These are phyloP conservation scores for Psilocybe mexicana DNA, from an alignment of 1,284 basidiomycete species.

Conservation along the genomic window DNA sequence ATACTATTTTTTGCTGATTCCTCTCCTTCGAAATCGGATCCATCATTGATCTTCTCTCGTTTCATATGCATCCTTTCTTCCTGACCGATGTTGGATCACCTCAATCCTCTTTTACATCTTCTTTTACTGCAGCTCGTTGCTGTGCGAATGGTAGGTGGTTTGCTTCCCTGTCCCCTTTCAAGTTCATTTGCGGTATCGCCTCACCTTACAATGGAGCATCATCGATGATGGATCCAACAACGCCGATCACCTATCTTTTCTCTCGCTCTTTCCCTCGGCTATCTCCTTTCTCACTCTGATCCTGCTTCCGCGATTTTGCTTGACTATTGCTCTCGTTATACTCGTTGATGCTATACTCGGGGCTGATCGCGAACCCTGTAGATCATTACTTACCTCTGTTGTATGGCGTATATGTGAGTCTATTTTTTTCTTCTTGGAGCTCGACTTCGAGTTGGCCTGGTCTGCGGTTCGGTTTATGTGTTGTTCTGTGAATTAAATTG, in stretches of 20 bases:
- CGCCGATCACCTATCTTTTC: neutral
- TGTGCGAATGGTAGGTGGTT: constrained; percentile 38
- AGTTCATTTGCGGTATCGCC: too few relatives aligned
- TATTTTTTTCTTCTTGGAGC: neutral
- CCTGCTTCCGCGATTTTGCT: too few relatives aligned
- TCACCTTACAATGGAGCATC: neutral
- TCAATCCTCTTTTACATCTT: neutral
- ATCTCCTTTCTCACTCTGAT: too few relatives aligned
- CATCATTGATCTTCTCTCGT: neutral
- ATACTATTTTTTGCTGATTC: neutral
- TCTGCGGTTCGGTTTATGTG: too few relatives aligned
- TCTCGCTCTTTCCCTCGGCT: neutral
- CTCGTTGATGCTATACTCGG: too few relatives aligned
- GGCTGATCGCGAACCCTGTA: constrained; percentile 2
- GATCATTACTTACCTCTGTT: constrained; percentile 27
- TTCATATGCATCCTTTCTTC: neutral
- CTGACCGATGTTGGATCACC: neutral
- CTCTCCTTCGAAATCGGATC: neutral
- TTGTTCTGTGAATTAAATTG: too few relatives aligned
- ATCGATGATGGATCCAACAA: too few relatives aligned
- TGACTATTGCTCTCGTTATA: too few relatives aligned
- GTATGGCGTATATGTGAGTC: constrained; percentile 39
- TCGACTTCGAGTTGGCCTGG: too few relatives aligned
- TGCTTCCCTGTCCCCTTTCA: neutral
- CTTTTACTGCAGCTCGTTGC: constrained; percentile 27